These are phyloP conservation scores for Herpotrichia juniperi DNA, from an alignment of 2,329 filamentous ascomycete genomes.

Conservation along the genomic window DNA sequence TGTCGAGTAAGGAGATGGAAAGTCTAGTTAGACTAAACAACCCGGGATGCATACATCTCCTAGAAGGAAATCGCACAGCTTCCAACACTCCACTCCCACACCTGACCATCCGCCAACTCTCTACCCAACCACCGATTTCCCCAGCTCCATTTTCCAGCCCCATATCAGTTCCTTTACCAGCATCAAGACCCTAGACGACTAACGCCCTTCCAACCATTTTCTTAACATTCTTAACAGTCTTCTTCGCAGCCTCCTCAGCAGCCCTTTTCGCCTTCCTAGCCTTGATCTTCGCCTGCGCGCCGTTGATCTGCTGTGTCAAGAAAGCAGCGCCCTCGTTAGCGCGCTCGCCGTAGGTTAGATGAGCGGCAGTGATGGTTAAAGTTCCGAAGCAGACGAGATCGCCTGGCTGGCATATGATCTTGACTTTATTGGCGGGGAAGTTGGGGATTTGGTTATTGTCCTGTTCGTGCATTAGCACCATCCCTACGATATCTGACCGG, in stretches of 20 bases:
- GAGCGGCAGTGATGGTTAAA: conserved; percentile 35
- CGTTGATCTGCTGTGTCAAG: conserved; percentile 31
- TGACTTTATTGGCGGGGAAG: conserved; percentile 51
- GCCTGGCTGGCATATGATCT: conserved; percentile 57
- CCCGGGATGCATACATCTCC: not conserved
- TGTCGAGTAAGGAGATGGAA: no score
- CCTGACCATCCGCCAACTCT: not conserved
- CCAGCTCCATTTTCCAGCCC: not conserved
- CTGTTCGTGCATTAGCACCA: conserved; percentile 15
- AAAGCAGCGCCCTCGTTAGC: conserved; percentile 37
- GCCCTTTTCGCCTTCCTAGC: conserved; percentile 33
- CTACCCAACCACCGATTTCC: no score
- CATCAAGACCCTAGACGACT: not conserved
- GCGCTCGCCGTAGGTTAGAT: conserved; percentile 36
- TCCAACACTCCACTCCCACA: not conserved
- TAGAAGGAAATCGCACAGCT: no score
- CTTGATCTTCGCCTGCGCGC: conserved; percentile 34
- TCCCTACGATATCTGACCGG: not conserved
- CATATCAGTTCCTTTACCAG: not conserved
- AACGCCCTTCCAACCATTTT: conserved; percentile 14
- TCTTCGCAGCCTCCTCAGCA: conserved; percentile 15
- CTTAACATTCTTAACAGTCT: conserved; percentile 5
- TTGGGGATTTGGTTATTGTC: conserved; percentile 48
- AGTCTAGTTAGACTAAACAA: not conserved
- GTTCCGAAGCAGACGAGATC: conserved; percentile 60